Percentiles rank a stretch among this genome's conserved stretches.
Evolutionary conservation across 768 basidiomycete genomes (phyloP).

Genomic region (Baorangia bicolor): DNA sequence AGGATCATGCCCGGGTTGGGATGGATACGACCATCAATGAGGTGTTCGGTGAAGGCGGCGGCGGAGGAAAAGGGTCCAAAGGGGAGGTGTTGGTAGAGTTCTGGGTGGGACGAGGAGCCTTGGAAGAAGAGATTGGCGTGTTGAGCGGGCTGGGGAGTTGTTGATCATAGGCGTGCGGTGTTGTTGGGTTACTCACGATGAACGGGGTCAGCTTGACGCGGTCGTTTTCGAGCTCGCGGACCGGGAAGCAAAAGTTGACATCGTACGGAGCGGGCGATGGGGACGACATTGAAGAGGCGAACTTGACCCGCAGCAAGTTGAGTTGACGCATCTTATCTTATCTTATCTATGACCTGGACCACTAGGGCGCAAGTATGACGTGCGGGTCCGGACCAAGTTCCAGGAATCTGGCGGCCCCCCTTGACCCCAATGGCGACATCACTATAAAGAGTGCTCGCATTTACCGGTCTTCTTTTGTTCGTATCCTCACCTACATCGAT

Average conservation of each 20-base stretch:
- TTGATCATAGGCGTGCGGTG: not conserved
- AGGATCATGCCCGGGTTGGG: slow-evolving; percentile 36
- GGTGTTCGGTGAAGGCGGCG: slow-evolving; percentile 35
- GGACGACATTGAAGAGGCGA: not conserved
- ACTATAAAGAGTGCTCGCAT: not conserved
- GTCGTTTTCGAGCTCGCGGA: slow-evolving; percentile 47
- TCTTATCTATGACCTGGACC: too few species aligned
- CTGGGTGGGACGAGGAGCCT: slow-evolving; percentile 34
- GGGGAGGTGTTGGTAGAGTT: slow-evolving; percentile 48
- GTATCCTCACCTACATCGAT: too few species aligned
- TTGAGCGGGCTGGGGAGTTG: slow-evolving; percentile 37
- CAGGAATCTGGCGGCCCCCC: too few species aligned
- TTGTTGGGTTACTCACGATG: slow-evolving; percentile 43
- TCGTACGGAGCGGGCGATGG: slow-evolving; percentile 16
- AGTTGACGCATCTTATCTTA: too few species aligned
- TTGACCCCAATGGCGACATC: too few species aligned
- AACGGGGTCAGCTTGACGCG: slow-evolving; percentile 52
- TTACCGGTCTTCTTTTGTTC: not conserved
- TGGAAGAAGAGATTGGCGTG: slow-evolving; percentile 44
- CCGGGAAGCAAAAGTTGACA: slow-evolving; percentile 51
- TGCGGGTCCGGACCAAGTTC: too few species aligned
- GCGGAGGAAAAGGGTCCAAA: slow-evolving; percentile 46
- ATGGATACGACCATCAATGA: slow-evolving; percentile 38
- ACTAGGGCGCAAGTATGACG: too few species aligned
- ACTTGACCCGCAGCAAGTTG: too few species aligned